phyloP scores from a whole-genome alignment of 306 rosid species.

The Quercus aquifolioides region DNA sequence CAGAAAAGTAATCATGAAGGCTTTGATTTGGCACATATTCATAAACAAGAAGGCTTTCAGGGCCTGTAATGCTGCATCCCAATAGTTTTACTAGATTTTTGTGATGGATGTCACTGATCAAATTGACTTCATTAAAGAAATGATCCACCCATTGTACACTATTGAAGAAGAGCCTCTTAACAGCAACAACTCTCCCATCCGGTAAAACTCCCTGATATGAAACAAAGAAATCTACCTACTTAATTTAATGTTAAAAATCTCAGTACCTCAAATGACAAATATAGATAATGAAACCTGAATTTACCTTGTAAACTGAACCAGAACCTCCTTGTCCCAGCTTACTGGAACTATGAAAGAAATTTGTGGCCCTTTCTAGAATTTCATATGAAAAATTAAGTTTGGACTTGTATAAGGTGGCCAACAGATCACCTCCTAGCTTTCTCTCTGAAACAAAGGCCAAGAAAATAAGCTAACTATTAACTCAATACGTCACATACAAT shows the following conservation, averaged over 20 bases:
- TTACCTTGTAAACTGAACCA: conserved; percentile 73
- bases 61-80: conserved; percentile 78
- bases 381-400: conserved; percentile 59
- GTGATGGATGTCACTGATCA: conserved; percentile 38
- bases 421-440: conserved; percentile 54
- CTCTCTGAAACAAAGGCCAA: conserved; percentile 37
- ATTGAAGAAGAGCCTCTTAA: conserved; percentile 60
- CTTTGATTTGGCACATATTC: conserved; percentile 67
- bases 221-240: background rate
- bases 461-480: background rate
- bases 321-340: conserved; percentile 87
- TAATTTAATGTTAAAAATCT: background rate
- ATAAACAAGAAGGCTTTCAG: conserved; percentile 74
- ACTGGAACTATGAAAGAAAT: conserved; percentile 52
- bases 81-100: conserved; percentile 51
- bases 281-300: background rate
- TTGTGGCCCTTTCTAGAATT: conserved; percentile 64
- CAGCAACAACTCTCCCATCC: conserved; percentile 32
- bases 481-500: background rate
- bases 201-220: conserved; percentile 32
- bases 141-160: conserved; percentile 50
- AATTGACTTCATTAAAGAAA: conserved; percentile 45
- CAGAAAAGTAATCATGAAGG: conserved; percentile 52
- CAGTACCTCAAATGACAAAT: background rate
- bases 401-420: conserved; percentile 45